Evolutionary conservation across 768 basidiomycete genomes (phyloP), one percentile per base, ranked within the genome.

Genomic region (Pisolithus marmoratus): DNA sequence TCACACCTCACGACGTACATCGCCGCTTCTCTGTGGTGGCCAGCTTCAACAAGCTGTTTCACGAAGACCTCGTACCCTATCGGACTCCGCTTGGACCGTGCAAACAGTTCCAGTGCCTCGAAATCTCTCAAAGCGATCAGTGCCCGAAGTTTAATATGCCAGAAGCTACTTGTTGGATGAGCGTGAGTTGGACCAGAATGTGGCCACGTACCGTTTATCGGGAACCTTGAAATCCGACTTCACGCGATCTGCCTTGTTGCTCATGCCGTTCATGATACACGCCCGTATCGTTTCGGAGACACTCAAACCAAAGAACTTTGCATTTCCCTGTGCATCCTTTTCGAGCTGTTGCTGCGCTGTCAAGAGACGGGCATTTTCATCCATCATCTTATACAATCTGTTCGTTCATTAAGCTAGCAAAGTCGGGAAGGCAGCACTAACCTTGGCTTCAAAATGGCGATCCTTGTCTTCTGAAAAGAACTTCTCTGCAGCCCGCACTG

Each of bases 381-480:
- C 94, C 76, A 85, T 86, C 84, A 94, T 92, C 95, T 99, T 49
- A 44, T n/a, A 36, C 24, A 45, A 41, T 5, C 3, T 36, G 6
- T 9, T 29, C 8, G 17, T 49, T 43, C 43, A n/a, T 15, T 14
- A 17, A 20, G 11, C 17, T 7, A 17, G 26, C 12, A 45, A 29
- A 27, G 24, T 6, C n/a, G 14, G 26, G 15, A 26, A 29, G 8
- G 20, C 6, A 48, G 7, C 19, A 58, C 67, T 19, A 48, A 88
- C 94, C 81, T 89, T 95, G 6, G 94, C 85, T 67, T 99, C 96
- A 63, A 97, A 98, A 0, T 70, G 58, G 2, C 85, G 78, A 57
- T 98, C 94, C 66, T 94, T 97, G 64, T 98, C 93, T 64, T 99
- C 94, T 1, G 84, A 86, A 63, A 98, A 94, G 69, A 90, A 93